phyloP scores from a whole-genome alignment of 2,329 filamentous ascomycete species.

The Aspergillus tamarii region DNA sequence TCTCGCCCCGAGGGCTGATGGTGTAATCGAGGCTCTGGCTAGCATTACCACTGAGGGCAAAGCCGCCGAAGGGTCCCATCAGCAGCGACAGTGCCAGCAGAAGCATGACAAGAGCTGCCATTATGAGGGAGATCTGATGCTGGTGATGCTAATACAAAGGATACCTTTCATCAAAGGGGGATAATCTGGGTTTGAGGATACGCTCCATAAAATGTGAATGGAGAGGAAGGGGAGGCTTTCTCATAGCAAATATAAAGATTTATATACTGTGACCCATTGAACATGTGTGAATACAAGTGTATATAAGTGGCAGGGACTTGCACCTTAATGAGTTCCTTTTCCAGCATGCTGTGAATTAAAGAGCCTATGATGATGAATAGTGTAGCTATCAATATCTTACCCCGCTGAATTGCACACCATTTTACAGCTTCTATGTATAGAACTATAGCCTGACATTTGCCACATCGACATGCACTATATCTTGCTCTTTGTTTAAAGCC shows the following conservation, averaged over 20 bases:
- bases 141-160: neutral
- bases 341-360: neutral
- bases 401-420: neutral
- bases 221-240: neutral
- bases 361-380: neutral
- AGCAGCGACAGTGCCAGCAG: neutral
- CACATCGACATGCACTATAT: neutral
- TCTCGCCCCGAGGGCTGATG: neutral
- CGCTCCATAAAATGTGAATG: neutral
- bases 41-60: neutral
- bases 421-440: too few species aligned
- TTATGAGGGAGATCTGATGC: neutral
- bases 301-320: neutral
- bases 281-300: neutral
- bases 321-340: neutral
- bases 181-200: neutral
- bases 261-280: neutral
- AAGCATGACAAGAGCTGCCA: neutral
- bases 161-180: neutral
- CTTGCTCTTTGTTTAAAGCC: neutral
- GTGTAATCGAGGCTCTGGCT: neutral
- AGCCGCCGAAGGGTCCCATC: neutral
- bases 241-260: too few species aligned
- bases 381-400: neutral
- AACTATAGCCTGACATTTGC: too few species aligned